A percentile compares a stretch with the other conserved stretches of the same genome.
Evolutionary conservation across 2,329 filamentous ascomycete species (phyloP).

Genomic region (Sarocladium strictum): DNA sequence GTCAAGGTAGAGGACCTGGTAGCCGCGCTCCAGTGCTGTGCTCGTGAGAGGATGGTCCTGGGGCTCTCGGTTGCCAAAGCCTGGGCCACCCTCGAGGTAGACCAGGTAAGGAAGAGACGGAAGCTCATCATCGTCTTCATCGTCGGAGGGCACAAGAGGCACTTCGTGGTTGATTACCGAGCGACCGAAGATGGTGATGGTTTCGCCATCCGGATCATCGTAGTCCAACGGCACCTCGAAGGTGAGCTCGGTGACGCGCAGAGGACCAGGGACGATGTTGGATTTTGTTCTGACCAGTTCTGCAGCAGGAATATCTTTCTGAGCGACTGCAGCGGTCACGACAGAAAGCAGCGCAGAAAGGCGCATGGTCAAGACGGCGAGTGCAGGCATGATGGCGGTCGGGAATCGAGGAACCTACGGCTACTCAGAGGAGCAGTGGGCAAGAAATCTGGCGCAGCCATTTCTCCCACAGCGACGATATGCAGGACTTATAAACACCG

Average conservation of each 20-base stretch:
- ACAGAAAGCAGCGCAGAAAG: constrained; percentile 8
- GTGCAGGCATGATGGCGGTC: constrained; percentile 2
- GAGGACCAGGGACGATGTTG: constrained; percentile 51
- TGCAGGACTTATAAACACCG: background rate
- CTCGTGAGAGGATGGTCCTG: constrained; percentile 66
- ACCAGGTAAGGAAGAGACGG: constrained; percentile 51
- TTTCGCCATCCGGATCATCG: constrained; percentile 50
- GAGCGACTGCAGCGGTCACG: background rate
- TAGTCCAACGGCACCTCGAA: constrained; percentile 85
- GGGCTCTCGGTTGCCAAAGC: constrained; percentile 68
- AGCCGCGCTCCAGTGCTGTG: constrained; percentile 70
- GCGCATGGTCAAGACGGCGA: background rate
- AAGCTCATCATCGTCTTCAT: constrained; percentile 17
- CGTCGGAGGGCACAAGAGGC: constrained; percentile 42
- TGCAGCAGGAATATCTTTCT: constrained; percentile 25
- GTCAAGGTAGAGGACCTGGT: constrained; percentile 82
- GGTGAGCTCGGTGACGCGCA: constrained; percentile 74
- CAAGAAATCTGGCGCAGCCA: too few species aligned
- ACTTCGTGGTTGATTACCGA: constrained; percentile 62
- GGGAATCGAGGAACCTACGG: too few species aligned
- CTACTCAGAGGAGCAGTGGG: too few species aligned
- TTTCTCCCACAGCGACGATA: background rate
- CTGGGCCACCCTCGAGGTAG: constrained; percentile 82
- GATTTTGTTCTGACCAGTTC: constrained; percentile 34
- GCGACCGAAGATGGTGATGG: constrained; percentile 71